Conservation (phyloP, 2,329 filamentous ascomycete genomes). For the Coccinonectria pachysandricola region DNA sequence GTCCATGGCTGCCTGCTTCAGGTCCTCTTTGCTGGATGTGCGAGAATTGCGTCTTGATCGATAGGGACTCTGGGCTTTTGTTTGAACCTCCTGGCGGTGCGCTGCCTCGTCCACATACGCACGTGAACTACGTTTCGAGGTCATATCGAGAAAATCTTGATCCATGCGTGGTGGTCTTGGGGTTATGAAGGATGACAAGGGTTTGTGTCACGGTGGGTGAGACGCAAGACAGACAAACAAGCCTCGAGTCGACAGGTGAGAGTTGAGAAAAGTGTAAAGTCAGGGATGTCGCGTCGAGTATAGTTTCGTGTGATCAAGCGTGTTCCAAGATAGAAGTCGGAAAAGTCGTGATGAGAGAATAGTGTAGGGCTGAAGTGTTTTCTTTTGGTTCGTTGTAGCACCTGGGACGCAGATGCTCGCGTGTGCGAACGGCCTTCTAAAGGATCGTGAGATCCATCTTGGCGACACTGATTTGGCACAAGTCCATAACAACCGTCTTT, state of each 20-base stretch:
- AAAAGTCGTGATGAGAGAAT: not conserved
- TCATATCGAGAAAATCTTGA: constrained; percentile 1
- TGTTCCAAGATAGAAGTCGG: not conserved
- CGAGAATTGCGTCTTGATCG: constrained; percentile 21
- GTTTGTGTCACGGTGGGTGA: not conserved
- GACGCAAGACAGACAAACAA: not conserved
- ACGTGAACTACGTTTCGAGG: constrained; percentile 2
- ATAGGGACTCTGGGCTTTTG: constrained; percentile 12
- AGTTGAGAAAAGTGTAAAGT: not conserved
- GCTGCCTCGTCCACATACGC: constrained; percentile 1
- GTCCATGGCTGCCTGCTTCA: constrained; percentile 11
- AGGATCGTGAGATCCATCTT: not conserved
- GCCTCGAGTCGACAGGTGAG: not conserved
- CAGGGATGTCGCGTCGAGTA: not conserved
- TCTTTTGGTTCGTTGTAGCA: not conserved
- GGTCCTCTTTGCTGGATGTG: constrained; percentile 20
- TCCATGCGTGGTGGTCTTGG: not conserved
- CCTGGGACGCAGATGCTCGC: not conserved
- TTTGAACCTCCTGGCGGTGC: constrained; percentile 5
- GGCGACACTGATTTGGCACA: not conserved
- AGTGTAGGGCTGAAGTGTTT: not conserved
- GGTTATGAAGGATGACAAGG: not conserved
- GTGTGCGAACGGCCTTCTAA: not conserved
- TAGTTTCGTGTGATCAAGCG: too few species aligned
- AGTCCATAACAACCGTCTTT: not conserved